Conservation (phyloP, 116 monocot genomes). For the Zostera marina region DNA sequence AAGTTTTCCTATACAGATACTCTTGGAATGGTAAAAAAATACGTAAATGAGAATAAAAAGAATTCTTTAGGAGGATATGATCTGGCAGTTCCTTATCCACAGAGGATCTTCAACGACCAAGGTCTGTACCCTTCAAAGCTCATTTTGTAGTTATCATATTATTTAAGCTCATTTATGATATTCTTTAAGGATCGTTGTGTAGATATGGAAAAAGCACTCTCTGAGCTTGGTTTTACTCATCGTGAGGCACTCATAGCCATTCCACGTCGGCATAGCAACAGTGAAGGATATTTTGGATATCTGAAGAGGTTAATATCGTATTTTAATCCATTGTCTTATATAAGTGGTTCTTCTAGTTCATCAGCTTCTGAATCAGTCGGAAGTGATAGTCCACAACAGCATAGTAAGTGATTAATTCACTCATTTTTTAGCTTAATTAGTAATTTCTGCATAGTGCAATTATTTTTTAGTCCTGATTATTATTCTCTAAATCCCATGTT, state of each 20-base stretch:
- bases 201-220: slow-evolving; percentile 57
- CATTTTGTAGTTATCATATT: too few relatives aligned
- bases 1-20: slow-evolving; percentile 41
- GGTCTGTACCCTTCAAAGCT: too few relatives aligned
- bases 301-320: slow-evolving; percentile 47
- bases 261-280: slow-evolving; percentile 31
- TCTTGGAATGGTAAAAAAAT: slow-evolving; percentile 52
- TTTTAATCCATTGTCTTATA: slow-evolving; percentile 70
- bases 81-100: slow-evolving; percentile 83
- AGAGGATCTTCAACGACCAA: slow-evolving; percentile 52
- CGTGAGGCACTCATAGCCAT: slow-evolving; percentile 71
- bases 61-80: slow-evolving; percentile 30
- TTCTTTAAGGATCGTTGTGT: slow-evolving; percentile 6
- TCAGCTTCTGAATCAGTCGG: slow-evolving; percentile 17
- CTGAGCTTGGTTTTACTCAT: slow-evolving; percentile 51
- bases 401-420: slow-evolving; percentile 27
- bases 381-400: slow-evolving; percentile 21
- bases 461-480: not conserved
- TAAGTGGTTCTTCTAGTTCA: slow-evolving; percentile 26
- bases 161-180: not conserved
- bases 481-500: slow-evolving; percentile 12
- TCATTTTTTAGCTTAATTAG: not conserved
- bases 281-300: slow-evolving; percentile 49
- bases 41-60: slow-evolving; percentile 36
- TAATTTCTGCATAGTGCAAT: not conserved